Percentiles rank a stretch among this genome's conserved stretches.
phyloP scores from a whole-genome alignment of 129 eudicot species.

The Heracleum sosnowskyi region DNA sequence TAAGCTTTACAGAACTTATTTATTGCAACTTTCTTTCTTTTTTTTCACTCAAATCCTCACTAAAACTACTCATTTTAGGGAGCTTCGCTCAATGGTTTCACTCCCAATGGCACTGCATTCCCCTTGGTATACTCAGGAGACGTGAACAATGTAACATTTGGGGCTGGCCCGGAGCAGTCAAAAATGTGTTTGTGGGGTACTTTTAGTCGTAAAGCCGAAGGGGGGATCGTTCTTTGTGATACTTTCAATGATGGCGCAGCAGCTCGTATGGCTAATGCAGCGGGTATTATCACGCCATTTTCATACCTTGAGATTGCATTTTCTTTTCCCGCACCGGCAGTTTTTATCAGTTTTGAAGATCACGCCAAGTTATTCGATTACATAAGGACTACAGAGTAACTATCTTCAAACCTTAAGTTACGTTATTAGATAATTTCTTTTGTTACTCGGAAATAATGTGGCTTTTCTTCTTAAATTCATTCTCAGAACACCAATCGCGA shows the following conservation, averaged over 20 bases:
- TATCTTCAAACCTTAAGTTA: not conserved
- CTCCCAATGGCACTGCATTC: conserved; percentile 18
- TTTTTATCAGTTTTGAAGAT: conserved; percentile 5
- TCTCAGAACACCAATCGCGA: conserved; percentile 18
- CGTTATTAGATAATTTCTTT: not conserved
- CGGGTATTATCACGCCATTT: not conserved
- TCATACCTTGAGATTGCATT: conserved; percentile 5
- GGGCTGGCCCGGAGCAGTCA: conserved; percentile 16
- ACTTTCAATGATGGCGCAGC: not conserved
- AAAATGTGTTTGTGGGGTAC: conserved; percentile 7
- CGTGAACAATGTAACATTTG: conserved; percentile 20
- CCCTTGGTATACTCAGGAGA: conserved; percentile 22
- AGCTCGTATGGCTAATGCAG: not conserved
- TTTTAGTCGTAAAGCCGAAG: not conserved
- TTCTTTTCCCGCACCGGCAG: conserved; percentile 16
- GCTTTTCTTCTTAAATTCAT: not conserved
- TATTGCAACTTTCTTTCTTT: not conserved
- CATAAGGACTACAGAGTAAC: conserved; percentile 21
- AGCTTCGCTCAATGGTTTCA: conserved; percentile 19
- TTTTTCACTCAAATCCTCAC: not conserved
- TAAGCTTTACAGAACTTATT: conserved; percentile 1
- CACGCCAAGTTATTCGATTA: conserved; percentile 11
- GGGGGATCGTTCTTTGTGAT: not conserved
- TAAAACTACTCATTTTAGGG: conserved; percentile 2
- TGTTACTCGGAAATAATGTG: not conserved